phyloP scores from a whole-genome alignment of 768 basidiomycete species.

The Panellus pusillus region DNA sequence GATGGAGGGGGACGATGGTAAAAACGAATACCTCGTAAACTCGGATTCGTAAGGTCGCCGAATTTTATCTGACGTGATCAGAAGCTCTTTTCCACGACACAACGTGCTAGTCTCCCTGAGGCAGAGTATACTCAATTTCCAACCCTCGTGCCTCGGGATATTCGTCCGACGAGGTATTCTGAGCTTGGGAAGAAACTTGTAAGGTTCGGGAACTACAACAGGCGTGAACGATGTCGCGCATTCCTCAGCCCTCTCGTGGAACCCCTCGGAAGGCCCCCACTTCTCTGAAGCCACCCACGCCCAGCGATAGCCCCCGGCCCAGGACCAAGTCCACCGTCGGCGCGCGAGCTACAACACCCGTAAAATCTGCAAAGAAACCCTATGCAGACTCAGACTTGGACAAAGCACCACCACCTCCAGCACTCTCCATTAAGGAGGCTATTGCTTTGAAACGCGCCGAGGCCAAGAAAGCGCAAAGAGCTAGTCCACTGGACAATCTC shows the following conservation, averaged over 20 bases:
- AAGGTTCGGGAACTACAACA: too few relatives aligned
- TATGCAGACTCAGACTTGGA: background rate
- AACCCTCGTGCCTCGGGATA: too few relatives aligned
- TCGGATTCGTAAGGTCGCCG: too few relatives aligned
- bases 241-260: slow-evolving; percentile 37
- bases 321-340: slow-evolving; percentile 11
- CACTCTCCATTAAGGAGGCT: slow-evolving; percentile 66
- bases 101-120: too few relatives aligned
- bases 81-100: too few relatives aligned
- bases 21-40: too few relatives aligned
- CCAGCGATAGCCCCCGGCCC: background rate
- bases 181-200: too few relatives aligned
- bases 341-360: slow-evolving; percentile 6
- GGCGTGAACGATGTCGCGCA: slow-evolving; percentile 36
- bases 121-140: too few relatives aligned
- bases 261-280: slow-evolving; percentile 25
- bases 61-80: too few relatives aligned
- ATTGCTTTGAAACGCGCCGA: slow-evolving; percentile 80
- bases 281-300: slow-evolving; percentile 1
- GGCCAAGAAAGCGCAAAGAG: slow-evolving; percentile 58
- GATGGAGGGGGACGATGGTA: too few relatives aligned
- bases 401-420: background rate
- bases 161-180: too few relatives aligned
- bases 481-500: slow-evolving; percentile 35
- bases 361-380: background rate